Evolutionary conservation across 768 basidiomycete species (phyloP), one percentile per base, ranked within the genome.

Genomic region (Kwoniella mangroviensis): DNA sequence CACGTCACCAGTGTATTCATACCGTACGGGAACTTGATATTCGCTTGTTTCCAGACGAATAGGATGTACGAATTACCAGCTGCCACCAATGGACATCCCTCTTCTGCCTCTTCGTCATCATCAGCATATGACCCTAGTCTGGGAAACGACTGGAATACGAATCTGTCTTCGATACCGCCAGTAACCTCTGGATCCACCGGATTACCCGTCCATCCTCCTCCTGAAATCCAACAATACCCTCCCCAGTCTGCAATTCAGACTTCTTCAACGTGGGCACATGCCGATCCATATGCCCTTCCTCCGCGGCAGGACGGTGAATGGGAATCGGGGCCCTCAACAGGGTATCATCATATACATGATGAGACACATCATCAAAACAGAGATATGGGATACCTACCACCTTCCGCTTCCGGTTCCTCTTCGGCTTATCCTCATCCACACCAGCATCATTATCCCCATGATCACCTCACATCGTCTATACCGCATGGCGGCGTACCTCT

Each of bases 1-100:
- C 73, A 75, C 34, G 76, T 84, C 52, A 73, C 73, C 26, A 79
- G 80, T 49, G 78, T 83, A 7, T 83, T 83, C 66, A 82, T 84
- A 51, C 82, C 83, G 1, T 84, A 84, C 68, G 83, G 83, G 0
- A 72, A 60, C 21, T 64, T 80, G 53, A 78, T 75, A 15, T 81
- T 81, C 56, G 76, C 82, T 11, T 83, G 79, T 53, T 83, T 80
- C 62, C 82, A 83, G 63, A 83, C 78, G n/a, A 76, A 67, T 4
- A 64, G 71, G 53, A 66, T 72, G 56, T 66, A 73, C 63, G 72
- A 73, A n/a, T 66, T 72, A 40, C 68, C 67, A 15, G 24, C 65
- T 10, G 24, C 45, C 21, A 26, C 43, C 41, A 68, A 55, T 28
- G 41, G 26, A 28, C 28, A 22, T 54, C 4, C 63, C 10, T 24